Percentiles rank a stretch among this genome's conserved stretches.
These are phyloP conservation scores for Zygoascus meyerae DNA, from an alignment of 1,139 yeast genomes.

Conservation along the genomic window DNA sequence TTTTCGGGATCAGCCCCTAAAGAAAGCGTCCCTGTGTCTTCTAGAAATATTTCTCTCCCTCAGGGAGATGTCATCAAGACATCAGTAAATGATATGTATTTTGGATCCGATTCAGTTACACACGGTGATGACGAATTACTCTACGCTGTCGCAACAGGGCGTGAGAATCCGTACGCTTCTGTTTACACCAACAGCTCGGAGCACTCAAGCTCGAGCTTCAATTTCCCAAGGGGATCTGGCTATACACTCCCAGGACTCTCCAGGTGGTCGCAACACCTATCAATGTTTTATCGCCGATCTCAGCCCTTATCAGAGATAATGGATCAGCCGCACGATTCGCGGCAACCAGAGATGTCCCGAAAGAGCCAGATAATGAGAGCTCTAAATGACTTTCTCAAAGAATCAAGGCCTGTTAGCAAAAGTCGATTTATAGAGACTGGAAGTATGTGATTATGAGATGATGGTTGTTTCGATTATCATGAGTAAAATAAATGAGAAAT, in stretches of 20 bases:
- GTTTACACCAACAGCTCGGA: neutral
- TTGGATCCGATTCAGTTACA: neutral
- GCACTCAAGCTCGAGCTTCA: too few species aligned
- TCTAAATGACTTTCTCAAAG: neutral
- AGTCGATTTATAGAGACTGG: slow-evolving; percentile 24
- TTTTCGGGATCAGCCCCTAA: neutral
- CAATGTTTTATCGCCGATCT: slow-evolving; percentile 1
- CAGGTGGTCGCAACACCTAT: neutral
- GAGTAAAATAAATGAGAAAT: too few species aligned
- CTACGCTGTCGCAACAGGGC: slow-evolving; percentile 5
- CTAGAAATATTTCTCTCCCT: neutral
- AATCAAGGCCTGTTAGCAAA: slow-evolving; percentile 8
- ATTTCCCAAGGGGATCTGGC: neutral
- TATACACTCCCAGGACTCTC: neutral
- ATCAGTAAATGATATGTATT: slow-evolving; percentile 6
- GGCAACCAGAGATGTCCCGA: neutral
- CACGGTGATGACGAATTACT: neutral
- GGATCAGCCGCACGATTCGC: slow-evolving; percentile 2
- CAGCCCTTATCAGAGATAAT: slow-evolving; percentile 5
- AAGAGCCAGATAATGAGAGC: slow-evolving; percentile 5
- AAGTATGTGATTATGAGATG: slow-evolving; percentile 15
- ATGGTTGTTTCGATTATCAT: neutral
- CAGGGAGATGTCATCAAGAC: neutral
- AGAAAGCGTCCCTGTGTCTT: neutral
- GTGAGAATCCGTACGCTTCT: slow-evolving; percentile 4